Evolutionary conservation across 2,329 filamentous ascomycete genomes (phyloP), one percentile per base, ranked within the genome.

Genomic region (Phoma herbarum): DNA sequence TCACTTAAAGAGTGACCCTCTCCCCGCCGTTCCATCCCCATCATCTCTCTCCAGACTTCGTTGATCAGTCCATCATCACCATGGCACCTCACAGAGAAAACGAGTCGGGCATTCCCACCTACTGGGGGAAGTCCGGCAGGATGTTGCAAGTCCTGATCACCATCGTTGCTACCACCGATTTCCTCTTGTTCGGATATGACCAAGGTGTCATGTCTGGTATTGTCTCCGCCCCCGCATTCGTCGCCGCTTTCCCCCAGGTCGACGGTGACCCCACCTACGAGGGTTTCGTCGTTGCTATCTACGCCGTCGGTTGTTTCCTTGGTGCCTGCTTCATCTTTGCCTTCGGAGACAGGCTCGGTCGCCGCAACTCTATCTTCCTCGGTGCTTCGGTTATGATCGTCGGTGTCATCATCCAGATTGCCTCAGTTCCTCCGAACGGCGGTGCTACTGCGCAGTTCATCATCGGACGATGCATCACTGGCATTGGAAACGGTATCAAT

Each of bases 401-500:
- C 22, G 78, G 78, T 63, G 78, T 77, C 12, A 68, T 71, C 14
- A 77, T 80, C 26, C 78, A 80, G 52, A 65, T 78, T 62, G 70
- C 7, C 60, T 28, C 71, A 29, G 65, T 75, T 18, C 69, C 69
- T 28, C 58, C 63, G 2, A 67, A 66, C 12, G 42, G 64, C n/a
- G 68, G 66, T 39, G 67, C 71, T n/a, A 76, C 78, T 8, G 77
- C 81, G 8, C 82, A 84, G 55, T 82, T 84, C 70, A 82, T 84
- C 52, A 70, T 84, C 49, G 83, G 82, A 29, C 80, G 83, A 58
- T 78, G 79, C 42, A 78, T 84, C 45, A 84, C 83, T 25, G 83
- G 83, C 59, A 69, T 84, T 28, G 83, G 82, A 2, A 84, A 84
- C 62, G 83, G 83, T 42, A 83, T 84, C 73, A 84, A 84, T 70